phyloP scores from a whole-genome alignment of 495 filamentous ascomycete species.

The Lophiotrema nucula region DNA sequence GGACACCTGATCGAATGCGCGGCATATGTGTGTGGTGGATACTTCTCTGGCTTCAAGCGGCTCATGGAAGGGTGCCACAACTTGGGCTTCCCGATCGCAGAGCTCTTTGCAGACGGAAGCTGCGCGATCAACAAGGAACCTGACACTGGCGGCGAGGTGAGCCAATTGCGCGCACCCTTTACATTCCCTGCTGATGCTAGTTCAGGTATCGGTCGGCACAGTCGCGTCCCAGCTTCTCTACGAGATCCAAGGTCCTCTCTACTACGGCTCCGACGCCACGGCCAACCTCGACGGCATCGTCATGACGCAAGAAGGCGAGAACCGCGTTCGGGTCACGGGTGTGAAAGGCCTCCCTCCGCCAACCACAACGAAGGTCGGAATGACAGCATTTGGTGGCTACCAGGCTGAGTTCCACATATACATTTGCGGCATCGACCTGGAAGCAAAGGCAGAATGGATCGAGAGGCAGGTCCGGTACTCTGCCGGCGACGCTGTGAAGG shows the following conservation, averaged over 20 bases:
- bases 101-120: slow-evolving; percentile 48
- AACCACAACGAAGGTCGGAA: slow-evolving; percentile 50
- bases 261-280: slow-evolving; percentile 54
- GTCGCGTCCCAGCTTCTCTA: slow-evolving; percentile 54
- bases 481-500: slow-evolving; percentile 16
- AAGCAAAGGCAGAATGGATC: slow-evolving; percentile 46
- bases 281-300: slow-evolving; percentile 49
- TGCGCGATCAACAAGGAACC: slow-evolving; percentile 41
- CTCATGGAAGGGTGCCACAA: slow-evolving; percentile 43
- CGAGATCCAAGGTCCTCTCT: slow-evolving; percentile 56
- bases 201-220: slow-evolving; percentile 48
- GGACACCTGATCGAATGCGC: slow-evolving; percentile 59
- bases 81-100: slow-evolving; percentile 57
- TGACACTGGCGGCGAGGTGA: slow-evolving; percentile 30
- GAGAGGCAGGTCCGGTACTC: slow-evolving; percentile 44
- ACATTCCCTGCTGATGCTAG: not conserved
- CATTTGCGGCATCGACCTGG: slow-evolving; percentile 46
- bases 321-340: slow-evolving; percentile 46
- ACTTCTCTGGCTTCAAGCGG: slow-evolving; percentile 58
- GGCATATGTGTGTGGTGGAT: slow-evolving; percentile 55
- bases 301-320: slow-evolving; percentile 46
- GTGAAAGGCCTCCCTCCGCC: slow-evolving; percentile 48
- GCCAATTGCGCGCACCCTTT: not conserved
- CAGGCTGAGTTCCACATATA: slow-evolving; percentile 45
- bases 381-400: slow-evolving; percentile 48